These are phyloP conservation scores for Primulina eburnea DNA, from an alignment of 257 asterid genomes.

Conservation along the genomic window DNA sequence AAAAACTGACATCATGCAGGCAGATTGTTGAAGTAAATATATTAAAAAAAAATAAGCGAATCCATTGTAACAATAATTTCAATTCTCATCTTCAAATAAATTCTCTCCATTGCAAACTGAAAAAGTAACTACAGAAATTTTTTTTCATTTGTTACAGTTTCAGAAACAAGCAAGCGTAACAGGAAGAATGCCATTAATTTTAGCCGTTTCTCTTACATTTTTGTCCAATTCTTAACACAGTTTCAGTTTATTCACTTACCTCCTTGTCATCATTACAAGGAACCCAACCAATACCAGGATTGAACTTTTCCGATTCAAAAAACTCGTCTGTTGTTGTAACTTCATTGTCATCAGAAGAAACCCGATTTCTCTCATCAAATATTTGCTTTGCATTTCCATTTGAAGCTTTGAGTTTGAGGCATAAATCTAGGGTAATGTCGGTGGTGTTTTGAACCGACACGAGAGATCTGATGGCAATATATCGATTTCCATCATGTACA, in stretches of 20 bases:
- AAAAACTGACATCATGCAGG: conserved; percentile 2
- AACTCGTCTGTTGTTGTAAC: conserved; percentile 54
- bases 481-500: conserved; percentile 66
- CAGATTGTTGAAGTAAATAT: conserved; percentile 1
- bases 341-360: conserved; percentile 36
- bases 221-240: conserved; percentile 5
- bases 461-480: conserved; percentile 72
- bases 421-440: conserved; percentile 59
- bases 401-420: conserved; percentile 53
- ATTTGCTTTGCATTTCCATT: conserved; percentile 30
- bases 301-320: conserved; percentile 68
- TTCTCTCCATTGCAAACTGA: background rate
- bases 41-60: conserved; percentile 1
- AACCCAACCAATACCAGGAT: conserved; percentile 63
- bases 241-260: conserved; percentile 36
- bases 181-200: conserved; percentile 6
- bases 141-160: background rate
- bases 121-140: conserved; percentile 7
- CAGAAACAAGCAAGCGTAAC: conserved; percentile 13
- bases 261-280: conserved; percentile 43
- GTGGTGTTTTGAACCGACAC: conserved; percentile 84
- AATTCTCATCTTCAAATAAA: background rate
- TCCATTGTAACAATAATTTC: background rate
- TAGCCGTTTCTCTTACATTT: background rate
- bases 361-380: conserved; percentile 31